phyloP scores from a whole-genome alignment of 2,329 filamentous ascomycete genomes.

The Penicillium decumbens region DNA sequence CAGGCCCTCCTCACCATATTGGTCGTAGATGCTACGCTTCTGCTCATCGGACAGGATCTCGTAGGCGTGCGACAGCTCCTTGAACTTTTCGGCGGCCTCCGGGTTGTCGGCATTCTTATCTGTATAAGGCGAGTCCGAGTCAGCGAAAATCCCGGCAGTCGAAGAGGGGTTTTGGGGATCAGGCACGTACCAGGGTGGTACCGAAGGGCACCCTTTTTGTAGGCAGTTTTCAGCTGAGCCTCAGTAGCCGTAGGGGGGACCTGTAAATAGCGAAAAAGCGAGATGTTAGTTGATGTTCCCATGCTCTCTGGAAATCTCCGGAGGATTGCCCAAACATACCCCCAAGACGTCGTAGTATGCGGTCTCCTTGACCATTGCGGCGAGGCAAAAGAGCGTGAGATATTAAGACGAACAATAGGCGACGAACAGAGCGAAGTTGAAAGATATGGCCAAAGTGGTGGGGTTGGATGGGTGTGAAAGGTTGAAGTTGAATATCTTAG shows the following conservation, averaged over 20 bases:
- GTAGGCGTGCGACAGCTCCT: conserved; percentile 93
- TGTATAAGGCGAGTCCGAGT: conserved; percentile 34
- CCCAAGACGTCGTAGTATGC: conserved; percentile 48
- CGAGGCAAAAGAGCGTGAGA: conserved; percentile 15
- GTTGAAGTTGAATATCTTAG: conserved; percentile 13
- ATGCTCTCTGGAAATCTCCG: background rate
- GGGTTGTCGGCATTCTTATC: conserved; percentile 97
- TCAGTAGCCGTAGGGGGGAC: conserved; percentile 76
- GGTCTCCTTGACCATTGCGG: conserved; percentile 50
- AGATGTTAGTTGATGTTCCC: conserved; percentile 18
- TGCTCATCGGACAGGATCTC: conserved; percentile 88
- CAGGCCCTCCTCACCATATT: conserved; percentile 94
- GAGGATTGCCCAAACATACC: conserved; percentile 31
- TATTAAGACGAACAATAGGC: conserved; percentile 6
- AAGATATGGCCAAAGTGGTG: conserved; percentile 9
- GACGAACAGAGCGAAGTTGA: conserved; percentile 8
- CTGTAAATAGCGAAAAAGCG: conserved; percentile 44
- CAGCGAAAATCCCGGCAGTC: background rate
- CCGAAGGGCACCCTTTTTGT: conserved; percentile 86
- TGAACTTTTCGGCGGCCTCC: conserved; percentile 94
- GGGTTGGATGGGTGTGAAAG: conserved; percentile 11
- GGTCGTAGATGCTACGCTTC: conserved; percentile 89
- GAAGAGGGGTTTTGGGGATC: background rate
- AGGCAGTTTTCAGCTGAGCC: conserved; percentile 85
- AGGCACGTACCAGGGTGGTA: conserved; percentile 79